Evolutionary conservation across 441 rosid species (phyloP).

Genomic region (Capsella rubella): DNA sequence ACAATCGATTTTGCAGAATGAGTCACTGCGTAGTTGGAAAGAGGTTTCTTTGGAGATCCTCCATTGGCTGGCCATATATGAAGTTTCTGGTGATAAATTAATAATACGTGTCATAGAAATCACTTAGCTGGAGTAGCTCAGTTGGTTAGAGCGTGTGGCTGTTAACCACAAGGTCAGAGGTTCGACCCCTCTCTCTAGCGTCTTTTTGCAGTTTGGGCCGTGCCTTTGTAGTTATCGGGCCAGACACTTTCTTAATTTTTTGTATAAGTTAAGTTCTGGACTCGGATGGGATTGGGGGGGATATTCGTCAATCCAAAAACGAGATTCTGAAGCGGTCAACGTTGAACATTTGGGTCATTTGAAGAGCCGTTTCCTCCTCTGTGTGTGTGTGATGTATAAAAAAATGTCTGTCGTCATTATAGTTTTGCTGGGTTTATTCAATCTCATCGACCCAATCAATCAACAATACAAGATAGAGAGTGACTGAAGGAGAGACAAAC

Average conservation of each 20-base stretch:
- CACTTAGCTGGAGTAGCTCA: conserved; percentile 84
- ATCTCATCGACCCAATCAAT: conserved; percentile 6
- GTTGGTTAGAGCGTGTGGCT: conserved; percentile 98
- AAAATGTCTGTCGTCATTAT: background rate
- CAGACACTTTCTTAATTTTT: too few relatives aligned
- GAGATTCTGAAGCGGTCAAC: conserved; percentile 40
- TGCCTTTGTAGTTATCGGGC: background rate
- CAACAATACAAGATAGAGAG: conserved; percentile 18
- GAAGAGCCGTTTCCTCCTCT: conserved; percentile 29
- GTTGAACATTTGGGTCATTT: conserved; percentile 14
- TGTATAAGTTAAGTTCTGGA: background rate
- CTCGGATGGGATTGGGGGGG: background rate
- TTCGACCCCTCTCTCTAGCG: conserved; percentile 94
- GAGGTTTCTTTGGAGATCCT: too few relatives aligned
- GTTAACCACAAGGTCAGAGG: conserved; percentile 99
- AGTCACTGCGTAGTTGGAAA: too few relatives aligned
- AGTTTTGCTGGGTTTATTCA: background rate
- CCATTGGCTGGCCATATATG: too few relatives aligned
- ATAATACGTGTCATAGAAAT: rapidly evolving
- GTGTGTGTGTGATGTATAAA: conserved; percentile 29
- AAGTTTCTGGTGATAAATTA: too few relatives aligned
- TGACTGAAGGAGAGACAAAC: conserved; percentile 21
- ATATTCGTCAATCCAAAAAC: conserved; percentile 16
- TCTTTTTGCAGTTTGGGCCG: background rate
- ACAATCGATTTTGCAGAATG: too few relatives aligned